Evolutionary conservation across 2,329 filamentous ascomycete species (phyloP).

Genomic region (Xylariales sp.): DNA sequence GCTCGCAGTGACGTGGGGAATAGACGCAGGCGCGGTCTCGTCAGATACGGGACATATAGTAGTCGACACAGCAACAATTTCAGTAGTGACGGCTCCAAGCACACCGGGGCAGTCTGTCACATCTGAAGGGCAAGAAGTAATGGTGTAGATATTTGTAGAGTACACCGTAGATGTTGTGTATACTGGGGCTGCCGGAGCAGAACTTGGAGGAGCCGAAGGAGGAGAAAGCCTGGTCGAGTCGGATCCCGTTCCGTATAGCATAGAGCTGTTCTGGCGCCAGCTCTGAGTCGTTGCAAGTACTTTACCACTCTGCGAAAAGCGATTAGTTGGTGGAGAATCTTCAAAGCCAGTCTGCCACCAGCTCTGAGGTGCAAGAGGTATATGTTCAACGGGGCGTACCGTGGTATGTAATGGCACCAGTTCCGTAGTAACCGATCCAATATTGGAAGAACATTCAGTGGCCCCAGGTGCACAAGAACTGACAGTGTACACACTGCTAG

Average conservation of each 20-base stretch:
- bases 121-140: constrained; percentile 46
- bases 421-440: constrained; percentile 45
- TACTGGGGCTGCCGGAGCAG: constrained; percentile 25
- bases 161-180: constrained; percentile 49
- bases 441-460: constrained; percentile 41
- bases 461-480: constrained; percentile 41
- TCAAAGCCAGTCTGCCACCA: no score
- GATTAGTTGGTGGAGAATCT: neutral
- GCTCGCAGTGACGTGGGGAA: constrained; percentile 13
- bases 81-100: constrained; percentile 45
- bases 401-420: constrained; percentile 46
- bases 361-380: constrained; percentile 1
- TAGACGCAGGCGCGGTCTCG: constrained; percentile 23
- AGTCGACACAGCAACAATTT: constrained; percentile 47
- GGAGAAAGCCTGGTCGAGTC: constrained; percentile 6
- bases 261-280: no score
- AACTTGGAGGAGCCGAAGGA: constrained; percentile 24
- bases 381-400: constrained; percentile 45
- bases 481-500: constrained; percentile 46
- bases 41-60: constrained; percentile 47
- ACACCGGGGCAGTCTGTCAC: constrained; percentile 45
- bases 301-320: no score
- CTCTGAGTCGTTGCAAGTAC: no score
- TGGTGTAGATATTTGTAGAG: constrained; percentile 47
- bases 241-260: no score